phyloP scores from a whole-genome alignment of 768 basidiomycete genomes.

The Tulasnella sp. region DNA sequence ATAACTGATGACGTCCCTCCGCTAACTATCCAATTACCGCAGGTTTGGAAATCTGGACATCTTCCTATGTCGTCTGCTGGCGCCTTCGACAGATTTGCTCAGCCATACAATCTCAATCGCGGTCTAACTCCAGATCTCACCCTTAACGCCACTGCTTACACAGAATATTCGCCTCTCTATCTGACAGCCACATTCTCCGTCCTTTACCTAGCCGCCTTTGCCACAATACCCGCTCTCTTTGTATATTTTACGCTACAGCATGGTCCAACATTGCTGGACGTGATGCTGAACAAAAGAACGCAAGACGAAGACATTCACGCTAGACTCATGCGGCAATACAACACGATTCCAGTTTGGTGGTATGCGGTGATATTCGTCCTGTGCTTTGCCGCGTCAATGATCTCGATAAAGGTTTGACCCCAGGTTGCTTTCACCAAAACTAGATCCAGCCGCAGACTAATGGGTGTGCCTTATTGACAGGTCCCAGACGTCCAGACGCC shows the following conservation, averaged over 20 bases:
- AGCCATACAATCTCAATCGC: conserved; percentile 33
- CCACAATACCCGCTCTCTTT: conserved; percentile 35
- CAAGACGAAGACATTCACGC: conserved; percentile 43
- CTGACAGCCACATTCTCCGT: conserved; percentile 37
- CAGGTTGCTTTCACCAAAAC: conserved; percentile 29
- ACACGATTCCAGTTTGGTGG: conserved; percentile 37
- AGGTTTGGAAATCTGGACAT: conserved; percentile 37
- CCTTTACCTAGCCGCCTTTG: conserved; percentile 37
- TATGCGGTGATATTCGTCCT: conserved; percentile 35
- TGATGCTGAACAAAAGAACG: conserved; percentile 29
- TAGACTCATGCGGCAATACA: conserved; percentile 41
- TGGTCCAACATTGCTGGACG: conserved; percentile 33
- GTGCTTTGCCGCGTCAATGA: conserved; percentile 32
- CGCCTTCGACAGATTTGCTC: conserved; percentile 38
- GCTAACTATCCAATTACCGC: not conserved
- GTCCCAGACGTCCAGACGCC: conserved; percentile 52
- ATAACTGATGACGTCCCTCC: not conserved
- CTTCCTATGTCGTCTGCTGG: conserved; percentile 37
- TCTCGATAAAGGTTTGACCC: conserved; percentile 32
- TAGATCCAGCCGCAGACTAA: not conserved
- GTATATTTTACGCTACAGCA: conserved; percentile 39
- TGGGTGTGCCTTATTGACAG: conserved; percentile 31
- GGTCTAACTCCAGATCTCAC: conserved; percentile 30
- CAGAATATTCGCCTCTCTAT: conserved; percentile 41
- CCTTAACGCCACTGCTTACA: conserved; percentile 38